A percentile compares a stretch with the other conserved stretches of the same genome.
phyloP scores from a whole-genome alignment of 1,139 yeast genomes.

The Magnusiomyces ingens region DNA sequence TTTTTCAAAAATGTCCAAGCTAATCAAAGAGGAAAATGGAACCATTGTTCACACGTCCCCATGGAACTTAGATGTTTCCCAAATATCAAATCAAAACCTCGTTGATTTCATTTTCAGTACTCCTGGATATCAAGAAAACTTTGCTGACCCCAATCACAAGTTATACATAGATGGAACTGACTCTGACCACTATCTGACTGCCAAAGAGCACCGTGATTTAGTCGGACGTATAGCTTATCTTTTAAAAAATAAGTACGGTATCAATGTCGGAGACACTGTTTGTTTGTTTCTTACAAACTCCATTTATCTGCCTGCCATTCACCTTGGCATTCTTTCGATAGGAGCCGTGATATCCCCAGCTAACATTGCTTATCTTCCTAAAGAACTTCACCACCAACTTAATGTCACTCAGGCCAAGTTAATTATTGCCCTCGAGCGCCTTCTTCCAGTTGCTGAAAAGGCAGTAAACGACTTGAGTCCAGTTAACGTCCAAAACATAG shows the following conservation, averaged over 20 bases:
- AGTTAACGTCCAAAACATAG: conserved; percentile 1
- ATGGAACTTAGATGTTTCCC: conserved; percentile 4
- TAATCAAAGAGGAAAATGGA: conserved; percentile 1
- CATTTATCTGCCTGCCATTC: conserved; percentile 28
- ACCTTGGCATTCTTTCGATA: conserved; percentile 29
- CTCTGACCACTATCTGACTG: conserved; percentile 15
- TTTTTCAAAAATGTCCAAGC: too few relatives aligned
- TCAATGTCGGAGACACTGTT: conserved; percentile 29
- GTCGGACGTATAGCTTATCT: conserved; percentile 23
- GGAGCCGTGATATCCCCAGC: conserved; percentile 36
- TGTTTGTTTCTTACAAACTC: conserved; percentile 29
- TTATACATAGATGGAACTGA: conserved; percentile 14
- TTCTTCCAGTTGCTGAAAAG: conserved; percentile 21
- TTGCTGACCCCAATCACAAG: conserved; percentile 2
- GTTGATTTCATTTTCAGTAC: conserved; percentile 13
- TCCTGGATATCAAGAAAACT: not conserved
- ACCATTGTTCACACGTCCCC: conserved; percentile 14
- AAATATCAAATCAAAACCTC: conserved; percentile 11
- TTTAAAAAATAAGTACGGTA: conserved; percentile 21
- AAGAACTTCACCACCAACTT: conserved; percentile 34
- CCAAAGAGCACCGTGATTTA: conserved; percentile 20
- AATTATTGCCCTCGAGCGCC: conserved; percentile 24
- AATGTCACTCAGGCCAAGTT: conserved; percentile 26
- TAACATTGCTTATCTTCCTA: conserved; percentile 30
- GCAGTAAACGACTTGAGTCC: conserved; percentile 23